Evolutionary conservation across 805 yeast genomes (phyloP), one percentile per base, ranked within the genome.

Genomic region (Saturnispora bothae): DNA sequence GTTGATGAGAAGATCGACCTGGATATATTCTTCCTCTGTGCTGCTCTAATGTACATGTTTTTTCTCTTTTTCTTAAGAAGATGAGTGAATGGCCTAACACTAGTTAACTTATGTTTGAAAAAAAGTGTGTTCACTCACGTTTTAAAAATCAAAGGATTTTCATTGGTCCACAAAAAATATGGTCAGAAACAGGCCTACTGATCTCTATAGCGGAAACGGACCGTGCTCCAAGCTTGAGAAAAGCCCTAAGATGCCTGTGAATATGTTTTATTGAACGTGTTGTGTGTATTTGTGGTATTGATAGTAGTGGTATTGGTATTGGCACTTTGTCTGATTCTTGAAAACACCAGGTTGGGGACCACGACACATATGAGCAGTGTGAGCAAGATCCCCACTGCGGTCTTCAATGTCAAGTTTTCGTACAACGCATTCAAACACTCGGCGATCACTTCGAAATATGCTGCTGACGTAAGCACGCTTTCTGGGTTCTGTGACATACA

Each of bases 401-500:
- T 43, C 18, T 52, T 48, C 15, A 49, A 43, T 19, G 54, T 48
- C 28, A 56, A 39, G 22, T 54, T 49, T 28, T 56, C 56, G 45
- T 56, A 56, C 29, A 56, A 53, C 4, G 59, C 56, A 38, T 56
- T 56, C 48, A 56, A 43, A 36, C 61, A 56, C 31, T 56, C 61
- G 3, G 61, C 60, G 16, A 56, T 35, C 18, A 56, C 52, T 43
- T 56, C 61, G 39, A 56, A 56, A 38, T 56, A 56, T 1, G 60
- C 61, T 22, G 44, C 55, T 2, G 61, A 51, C 3, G 59, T 50
- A 27, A 53, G 44, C 17, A 59, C 55, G 39, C 60, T 48, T 19
- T 71, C 68, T 8, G 94, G 88, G 45, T 84, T 89, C 34, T 77
- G 61, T 48, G 77, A 73, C 86, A 84, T 83, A 56, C 98, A 92